Base-by-base conservation (phyloP, 2,329 filamentous ascomycete genomes). In the Fusarium ambrosium region DNA sequence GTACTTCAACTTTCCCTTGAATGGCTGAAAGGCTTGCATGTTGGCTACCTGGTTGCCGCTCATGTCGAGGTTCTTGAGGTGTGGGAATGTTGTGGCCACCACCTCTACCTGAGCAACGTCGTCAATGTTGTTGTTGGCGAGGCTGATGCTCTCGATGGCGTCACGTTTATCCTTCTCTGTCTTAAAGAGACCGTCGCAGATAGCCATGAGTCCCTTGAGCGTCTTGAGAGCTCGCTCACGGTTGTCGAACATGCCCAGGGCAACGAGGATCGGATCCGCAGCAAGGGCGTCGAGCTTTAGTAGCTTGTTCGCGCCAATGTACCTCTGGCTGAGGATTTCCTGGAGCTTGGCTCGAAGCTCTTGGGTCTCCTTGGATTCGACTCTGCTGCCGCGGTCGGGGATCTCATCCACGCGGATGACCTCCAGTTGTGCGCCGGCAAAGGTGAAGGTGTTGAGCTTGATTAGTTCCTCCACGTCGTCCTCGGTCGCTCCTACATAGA, bases 121-220 rank as follows among this genome's bases (percentile, higher is more conserved):
- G 61, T 90, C 86, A 55, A 98, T 91, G 70, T 91, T 91, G 83
- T 98, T 98, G 81, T 91, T 90, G 20, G 93, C 92, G 14, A 99
- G 89, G 41, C 92, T 94, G 78, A 98, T 92, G 79, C 94, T 96
- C 73, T 92, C 87, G 59, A 99, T 92, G 6, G 93, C 92, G 56
- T 95, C 92, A 60, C 91, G 89, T 82, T 95, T 95, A 60, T 93
- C 92, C 70, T 92, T 87, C 14, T 89, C 81, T 3, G 89, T 92
- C 75, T 92, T 92, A 85, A 98, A 97, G 20, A 93, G 89, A 70
- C 90, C 86, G 63, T 97, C 92, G 81, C 94, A 95, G 56, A 98
- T 92, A 69, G 91, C 91, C 94, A 98, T 97, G 71, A 98, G 87
- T 2, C 94, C 96, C 62, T 94, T 94, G 84, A 98, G 98, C 72